phyloP scores from a whole-genome alignment of 257 asterid genomes.

The Solanum clarkiae region DNA sequence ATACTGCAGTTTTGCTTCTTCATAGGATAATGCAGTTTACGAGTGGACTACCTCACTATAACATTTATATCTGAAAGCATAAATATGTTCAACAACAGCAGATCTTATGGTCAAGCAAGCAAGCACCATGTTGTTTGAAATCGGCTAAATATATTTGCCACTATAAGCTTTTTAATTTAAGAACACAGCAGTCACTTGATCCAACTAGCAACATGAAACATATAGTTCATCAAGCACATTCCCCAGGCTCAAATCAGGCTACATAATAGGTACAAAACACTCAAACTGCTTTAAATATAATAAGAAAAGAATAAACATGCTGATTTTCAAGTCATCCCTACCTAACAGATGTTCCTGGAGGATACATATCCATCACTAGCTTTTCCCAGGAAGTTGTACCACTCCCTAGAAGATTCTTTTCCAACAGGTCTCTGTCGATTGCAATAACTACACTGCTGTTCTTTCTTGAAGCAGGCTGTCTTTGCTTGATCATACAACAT shows the following conservation, averaged over 20 bases:
- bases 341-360: constrained; percentile 64
- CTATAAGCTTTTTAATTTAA: neutral
- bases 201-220: neutral
- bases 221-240: neutral
- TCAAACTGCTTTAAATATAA: neutral
- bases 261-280: neutral
- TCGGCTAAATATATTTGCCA: neutral
- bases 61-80: neutral
- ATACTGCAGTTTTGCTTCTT: neutral
- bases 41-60: neutral
- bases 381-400: constrained; percentile 80
- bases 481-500: constrained; percentile 63
- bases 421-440: constrained; percentile 31
- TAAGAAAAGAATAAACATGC: neutral
- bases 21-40: neutral
- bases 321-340: constrained; percentile 4
- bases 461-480: constrained; percentile 95
- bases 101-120: neutral
- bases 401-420: constrained; percentile 38
- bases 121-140: neutral
- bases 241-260: neutral
- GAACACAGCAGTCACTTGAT: neutral
- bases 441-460: constrained; percentile 56
- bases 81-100: neutral
- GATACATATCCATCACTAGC: constrained; percentile 82